Percentiles rank a stretch among this genome's conserved stretches.
Evolutionary conservation across 129 eudicot genomes (phyloP).

Genomic region (Artemisia annua): DNA sequence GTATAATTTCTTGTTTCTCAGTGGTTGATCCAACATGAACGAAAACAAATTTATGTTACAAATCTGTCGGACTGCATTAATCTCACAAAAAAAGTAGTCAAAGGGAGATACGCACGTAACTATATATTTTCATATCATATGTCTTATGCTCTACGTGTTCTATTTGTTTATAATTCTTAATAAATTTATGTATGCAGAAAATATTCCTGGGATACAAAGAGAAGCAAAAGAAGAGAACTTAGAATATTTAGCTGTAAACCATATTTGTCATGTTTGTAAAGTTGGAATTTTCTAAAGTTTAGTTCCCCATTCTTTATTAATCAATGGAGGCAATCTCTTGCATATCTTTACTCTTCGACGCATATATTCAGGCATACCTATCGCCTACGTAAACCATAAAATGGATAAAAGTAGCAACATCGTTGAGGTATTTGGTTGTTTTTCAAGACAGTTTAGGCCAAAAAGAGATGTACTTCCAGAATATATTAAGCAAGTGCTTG

Average conservation of each 20-base stretch:
- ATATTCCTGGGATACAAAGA: constrained; percentile 17
- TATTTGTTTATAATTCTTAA: not conserved
- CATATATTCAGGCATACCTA: constrained; percentile 3
- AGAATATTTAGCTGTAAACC: constrained; percentile 34
- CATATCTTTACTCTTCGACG: not conserved
- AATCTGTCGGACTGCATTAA: no score
- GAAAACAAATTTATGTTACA: no score
- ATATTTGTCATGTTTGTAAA: constrained; percentile 21
- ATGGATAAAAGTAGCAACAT: not conserved
- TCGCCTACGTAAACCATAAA: constrained; percentile 9
- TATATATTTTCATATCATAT: not conserved
- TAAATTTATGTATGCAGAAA: constrained; percentile 8
- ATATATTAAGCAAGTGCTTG: constrained; percentile 33
- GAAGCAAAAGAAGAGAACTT: constrained; percentile 29
- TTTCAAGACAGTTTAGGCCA: constrained; percentile 44
- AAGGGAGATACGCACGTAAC: not conserved
- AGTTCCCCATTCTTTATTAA: constrained; percentile 28
- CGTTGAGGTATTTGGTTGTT: constrained; percentile 54
- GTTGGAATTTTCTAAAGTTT: constrained; percentile 35
- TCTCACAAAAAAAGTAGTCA: no score
- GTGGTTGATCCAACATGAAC: not conserved
- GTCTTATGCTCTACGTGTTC: constrained; percentile 10
- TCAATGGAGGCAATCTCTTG: constrained; percentile 33
- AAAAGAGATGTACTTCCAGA: constrained; percentile 40
- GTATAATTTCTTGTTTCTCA: constrained; percentile 22